These are phyloP conservation scores for Picea engelmannii DNA, from an alignment of 83 land plant genomes.

Conservation along the genomic window DNA sequence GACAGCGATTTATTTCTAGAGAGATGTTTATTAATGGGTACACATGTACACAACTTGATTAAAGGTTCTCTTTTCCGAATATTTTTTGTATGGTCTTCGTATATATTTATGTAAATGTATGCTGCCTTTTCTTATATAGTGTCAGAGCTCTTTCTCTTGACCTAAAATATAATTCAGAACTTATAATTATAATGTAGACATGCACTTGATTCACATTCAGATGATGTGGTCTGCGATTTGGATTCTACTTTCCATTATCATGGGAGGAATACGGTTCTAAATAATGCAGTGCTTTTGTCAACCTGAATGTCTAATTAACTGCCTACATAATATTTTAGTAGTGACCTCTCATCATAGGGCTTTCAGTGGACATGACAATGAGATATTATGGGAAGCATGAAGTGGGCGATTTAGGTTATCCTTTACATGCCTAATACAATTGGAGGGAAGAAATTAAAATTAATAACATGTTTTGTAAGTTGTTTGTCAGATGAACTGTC, in stretches of 20 bases:
- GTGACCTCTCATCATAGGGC: not conserved
- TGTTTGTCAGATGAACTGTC: not conserved
- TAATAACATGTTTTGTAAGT: not conserved
- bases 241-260: not conserved
- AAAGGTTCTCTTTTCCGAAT: no score
- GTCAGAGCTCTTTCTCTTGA: no score
- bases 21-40: no score
- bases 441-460: no score
- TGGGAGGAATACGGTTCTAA: not conserved
- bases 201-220: no score
- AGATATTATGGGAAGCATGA: not conserved
- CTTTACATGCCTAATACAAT: no score
- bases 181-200: no score
- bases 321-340: not conserved
- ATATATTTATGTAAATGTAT: not conserved
- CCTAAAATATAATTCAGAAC: no score
- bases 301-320: not conserved
- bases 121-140: not conserved
- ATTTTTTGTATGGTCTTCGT: conserved; percentile 54
- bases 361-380: not conserved
- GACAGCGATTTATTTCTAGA: no score
- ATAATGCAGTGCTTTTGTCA: not conserved
- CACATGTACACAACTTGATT: no score
- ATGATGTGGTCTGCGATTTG: no score
- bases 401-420: no score